These are phyloP conservation scores for Blastocladiella emersonii DNA, from an alignment of 371 early-diverging fungal genomes.

Conservation along the genomic window DNA sequence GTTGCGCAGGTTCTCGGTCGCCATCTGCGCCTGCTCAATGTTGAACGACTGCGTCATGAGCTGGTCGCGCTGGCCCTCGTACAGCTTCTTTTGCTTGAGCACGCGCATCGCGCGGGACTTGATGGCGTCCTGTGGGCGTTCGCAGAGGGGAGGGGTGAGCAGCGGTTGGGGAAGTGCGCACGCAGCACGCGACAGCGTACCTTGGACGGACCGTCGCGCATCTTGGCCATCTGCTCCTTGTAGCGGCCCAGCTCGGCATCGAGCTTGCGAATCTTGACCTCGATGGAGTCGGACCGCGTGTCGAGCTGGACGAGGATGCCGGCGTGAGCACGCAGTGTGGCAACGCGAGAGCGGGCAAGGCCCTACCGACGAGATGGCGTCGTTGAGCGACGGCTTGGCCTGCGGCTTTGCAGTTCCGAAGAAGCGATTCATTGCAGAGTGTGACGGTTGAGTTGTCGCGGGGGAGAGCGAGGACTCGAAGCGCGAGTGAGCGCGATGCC, in stretches of 20 bases:
- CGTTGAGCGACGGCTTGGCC: constrained; percentile 50
- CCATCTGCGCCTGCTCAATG: constrained; percentile 91
- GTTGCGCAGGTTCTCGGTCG: constrained; percentile 86
- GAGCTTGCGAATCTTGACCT: constrained; percentile 79
- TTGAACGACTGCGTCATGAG: constrained; percentile 88
- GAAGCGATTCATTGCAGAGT: constrained; percentile 54
- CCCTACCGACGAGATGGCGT: constrained; percentile 54
- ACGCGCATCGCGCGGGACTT: constrained; percentile 81
- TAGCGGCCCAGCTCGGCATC: constrained; percentile 83
- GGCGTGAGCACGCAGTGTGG: too few species aligned
- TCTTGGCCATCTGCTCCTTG: constrained; percentile 80
- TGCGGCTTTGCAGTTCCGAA: constrained; percentile 62
- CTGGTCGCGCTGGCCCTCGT: constrained; percentile 83
- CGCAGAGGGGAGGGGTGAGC: background rate
- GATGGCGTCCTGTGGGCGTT: constrained; percentile 49
- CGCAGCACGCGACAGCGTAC: constrained; percentile 15
- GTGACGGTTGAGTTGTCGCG: background rate
- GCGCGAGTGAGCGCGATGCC: too few species aligned
- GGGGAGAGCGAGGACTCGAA: too few species aligned
- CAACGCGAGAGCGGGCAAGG: background rate
- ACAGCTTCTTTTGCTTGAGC: constrained; percentile 83
- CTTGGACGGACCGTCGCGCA: constrained; percentile 86
- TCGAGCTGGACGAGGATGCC: constrained; percentile 31
- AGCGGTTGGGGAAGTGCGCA: background rate
- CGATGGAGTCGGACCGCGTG: constrained; percentile 64